Evolutionary conservation across 371 early-diverging fungal genomes (phyloP).

Genomic region (Basidiobolus heterosporus): DNA sequence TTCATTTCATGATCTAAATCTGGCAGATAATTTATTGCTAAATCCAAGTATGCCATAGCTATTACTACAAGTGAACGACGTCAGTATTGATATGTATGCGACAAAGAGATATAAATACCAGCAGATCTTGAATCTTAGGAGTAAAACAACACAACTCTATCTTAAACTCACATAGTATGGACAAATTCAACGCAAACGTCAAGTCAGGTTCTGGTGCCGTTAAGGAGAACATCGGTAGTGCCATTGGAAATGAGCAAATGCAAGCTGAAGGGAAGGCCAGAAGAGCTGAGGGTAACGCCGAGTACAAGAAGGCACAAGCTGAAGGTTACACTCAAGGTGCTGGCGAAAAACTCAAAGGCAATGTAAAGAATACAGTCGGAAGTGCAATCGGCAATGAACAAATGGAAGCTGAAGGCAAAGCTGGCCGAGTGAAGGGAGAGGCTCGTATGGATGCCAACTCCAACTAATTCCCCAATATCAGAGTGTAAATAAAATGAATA

Average conservation of each 20-base stretch:
- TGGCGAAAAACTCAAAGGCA: conserved; percentile 21
- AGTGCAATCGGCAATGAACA: conserved; percentile 16
- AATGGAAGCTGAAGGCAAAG: conserved; percentile 19
- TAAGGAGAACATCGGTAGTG: conserved; percentile 10
- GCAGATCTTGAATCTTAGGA: too few relatives aligned
- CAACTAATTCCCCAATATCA: too few relatives aligned
- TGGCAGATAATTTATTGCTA: too few relatives aligned
- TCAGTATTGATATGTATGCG: too few relatives aligned
- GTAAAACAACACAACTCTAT: too few relatives aligned
- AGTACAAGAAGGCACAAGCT: conserved; percentile 5
- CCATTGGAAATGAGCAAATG: conserved; percentile 9
- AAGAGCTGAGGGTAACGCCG: conserved; percentile 6
- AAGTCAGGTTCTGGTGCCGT: conserved; percentile 7
- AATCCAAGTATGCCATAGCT: too few relatives aligned
- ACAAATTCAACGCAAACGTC: not conserved
- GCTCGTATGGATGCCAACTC: not conserved
- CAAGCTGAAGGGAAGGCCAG: conserved; percentile 21
- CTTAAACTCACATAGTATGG: too few relatives aligned
- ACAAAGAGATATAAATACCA: too few relatives aligned
- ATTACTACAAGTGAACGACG: too few relatives aligned
- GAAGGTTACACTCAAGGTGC: conserved; percentile 6
- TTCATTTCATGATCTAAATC: too few relatives aligned
- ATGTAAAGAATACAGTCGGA: conserved; percentile 21
- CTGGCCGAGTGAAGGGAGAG: conserved; percentile 12
- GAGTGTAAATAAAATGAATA: too few relatives aligned